Percentiles rank a stretch among this genome's conserved stretches.
Conservation (phyloP, 73 alveolate genomes). For the Blepharisma japonicum region DNA sequence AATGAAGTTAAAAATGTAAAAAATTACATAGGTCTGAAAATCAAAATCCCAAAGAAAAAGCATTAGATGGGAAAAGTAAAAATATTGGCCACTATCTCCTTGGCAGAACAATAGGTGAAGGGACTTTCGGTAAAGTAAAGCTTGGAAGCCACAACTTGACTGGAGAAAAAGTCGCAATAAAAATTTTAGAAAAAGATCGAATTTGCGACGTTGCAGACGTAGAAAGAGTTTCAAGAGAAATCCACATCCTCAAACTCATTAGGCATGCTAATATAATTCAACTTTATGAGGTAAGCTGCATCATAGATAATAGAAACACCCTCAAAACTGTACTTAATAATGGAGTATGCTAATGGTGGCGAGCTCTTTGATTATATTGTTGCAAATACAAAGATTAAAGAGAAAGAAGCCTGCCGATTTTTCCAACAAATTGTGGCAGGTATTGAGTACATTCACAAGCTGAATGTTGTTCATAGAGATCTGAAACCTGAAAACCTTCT, state of each 20-base stretch:
- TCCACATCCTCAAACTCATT: conserved; percentile 51
- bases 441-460: conserved; percentile 77
- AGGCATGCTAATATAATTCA: conserved; percentile 57
- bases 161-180: conserved; percentile 7
- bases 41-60: too few relatives aligned
- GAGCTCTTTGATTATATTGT: conserved; percentile 76
- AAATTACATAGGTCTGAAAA: too few relatives aligned
- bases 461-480: conserved; percentile 83
- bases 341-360: conserved; percentile 75
- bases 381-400: conserved; percentile 52
- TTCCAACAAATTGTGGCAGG: conserved; percentile 79
- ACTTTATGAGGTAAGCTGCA: conserved; percentile 38
- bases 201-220: conserved; percentile 53
- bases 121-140: too few relatives aligned
- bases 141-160: conserved; percentile 11
- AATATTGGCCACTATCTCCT: too few relatives aligned
- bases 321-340: conserved; percentile 37
- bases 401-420: conserved; percentile 74
- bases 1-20: too few relatives aligned
- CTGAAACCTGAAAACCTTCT: conserved; percentile 92
- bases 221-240: conserved; percentile 58
- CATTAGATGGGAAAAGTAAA: too few relatives aligned
- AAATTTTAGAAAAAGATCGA: conserved; percentile 48
- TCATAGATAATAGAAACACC: too few relatives aligned
- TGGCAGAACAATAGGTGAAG: too few relatives aligned